Conservation (phyloP, 2,329 filamentous ascomycete genomes). For the Esteya vermicola region DNA sequence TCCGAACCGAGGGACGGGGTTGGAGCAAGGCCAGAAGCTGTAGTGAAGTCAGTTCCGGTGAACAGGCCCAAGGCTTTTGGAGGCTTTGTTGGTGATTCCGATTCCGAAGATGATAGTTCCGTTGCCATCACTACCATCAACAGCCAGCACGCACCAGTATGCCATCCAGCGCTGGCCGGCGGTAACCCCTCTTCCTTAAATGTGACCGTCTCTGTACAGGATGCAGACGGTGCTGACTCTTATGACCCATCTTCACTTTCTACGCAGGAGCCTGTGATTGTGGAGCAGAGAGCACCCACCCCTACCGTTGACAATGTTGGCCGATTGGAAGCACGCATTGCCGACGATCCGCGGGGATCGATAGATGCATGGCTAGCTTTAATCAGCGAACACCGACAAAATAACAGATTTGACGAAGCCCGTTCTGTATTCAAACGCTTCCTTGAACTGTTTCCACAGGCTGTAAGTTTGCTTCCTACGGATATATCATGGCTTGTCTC, state of each 20-base stretch:
- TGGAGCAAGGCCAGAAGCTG: too few relatives aligned
- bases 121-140: background rate
- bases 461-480: constrained; percentile 50
- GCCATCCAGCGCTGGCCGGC: constrained; percentile 4
- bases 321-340: constrained; percentile 78
- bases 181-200: background rate
- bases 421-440: constrained; percentile 75
- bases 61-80: constrained; percentile 47
- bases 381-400: constrained; percentile 71
- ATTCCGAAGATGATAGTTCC: constrained; percentile 33
- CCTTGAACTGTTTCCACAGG: constrained; percentile 73
- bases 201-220: constrained; percentile 7
- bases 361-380: constrained; percentile 82
- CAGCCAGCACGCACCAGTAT: constrained; percentile 2
- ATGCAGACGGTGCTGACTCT: constrained; percentile 15
- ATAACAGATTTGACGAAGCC: constrained; percentile 69
- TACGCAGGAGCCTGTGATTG: background rate
- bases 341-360: constrained; percentile 84
- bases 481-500: too few relatives aligned
- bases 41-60: constrained; percentile 19
- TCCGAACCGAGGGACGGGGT: too few relatives aligned
- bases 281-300: constrained; percentile 8
- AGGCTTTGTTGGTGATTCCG: constrained; percentile 46
- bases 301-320: constrained; percentile 52
- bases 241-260: constrained; percentile 17